Percentiles rank a stretch among this genome's conserved stretches.
phyloP scores from a whole-genome alignment of 176 grass and related monocot genomes.

The Oryza meridionalis region DNA sequence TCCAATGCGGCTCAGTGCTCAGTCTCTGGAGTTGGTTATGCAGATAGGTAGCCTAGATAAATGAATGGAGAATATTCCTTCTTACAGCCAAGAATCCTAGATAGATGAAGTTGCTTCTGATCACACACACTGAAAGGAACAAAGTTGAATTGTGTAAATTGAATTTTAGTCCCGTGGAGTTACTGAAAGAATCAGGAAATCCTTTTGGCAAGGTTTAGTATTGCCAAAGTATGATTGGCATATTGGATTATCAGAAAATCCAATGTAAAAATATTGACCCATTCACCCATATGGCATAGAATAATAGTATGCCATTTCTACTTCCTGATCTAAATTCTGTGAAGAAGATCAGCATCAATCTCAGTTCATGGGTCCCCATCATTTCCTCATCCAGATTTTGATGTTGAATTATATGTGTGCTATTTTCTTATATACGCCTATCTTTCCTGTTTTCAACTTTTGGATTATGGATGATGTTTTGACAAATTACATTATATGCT shows the following conservation, averaged over 20 bases:
- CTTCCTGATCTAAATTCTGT: not conserved
- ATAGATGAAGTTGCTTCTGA: not conserved
- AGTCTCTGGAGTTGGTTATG: not conserved
- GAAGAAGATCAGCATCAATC: not conserved
- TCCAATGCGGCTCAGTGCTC: not conserved
- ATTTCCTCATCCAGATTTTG: no score
- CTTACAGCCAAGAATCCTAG: not conserved
- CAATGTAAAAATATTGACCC: not conserved
- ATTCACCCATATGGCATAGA: not conserved
- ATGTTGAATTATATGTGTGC: not conserved
- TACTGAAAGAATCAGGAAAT: not conserved
- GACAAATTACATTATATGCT: slow-evolving; percentile 1
- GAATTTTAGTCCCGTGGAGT: not conserved
- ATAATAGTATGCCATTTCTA: not conserved
- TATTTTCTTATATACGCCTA: not conserved
- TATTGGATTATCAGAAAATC: not conserved
- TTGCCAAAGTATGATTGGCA: not conserved
- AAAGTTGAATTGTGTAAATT: not conserved
- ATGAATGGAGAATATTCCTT: not conserved
- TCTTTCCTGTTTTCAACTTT: not conserved
- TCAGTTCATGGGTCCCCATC: no score
- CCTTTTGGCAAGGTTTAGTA: not conserved
- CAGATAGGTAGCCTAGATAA: not conserved
- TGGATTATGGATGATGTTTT: not conserved
- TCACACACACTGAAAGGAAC: not conserved